Evolutionary conservation across 768 basidiomycete genomes (phyloP), one percentile per base, ranked within the genome.

Genomic region (Artomyces pyxidatus): DNA sequence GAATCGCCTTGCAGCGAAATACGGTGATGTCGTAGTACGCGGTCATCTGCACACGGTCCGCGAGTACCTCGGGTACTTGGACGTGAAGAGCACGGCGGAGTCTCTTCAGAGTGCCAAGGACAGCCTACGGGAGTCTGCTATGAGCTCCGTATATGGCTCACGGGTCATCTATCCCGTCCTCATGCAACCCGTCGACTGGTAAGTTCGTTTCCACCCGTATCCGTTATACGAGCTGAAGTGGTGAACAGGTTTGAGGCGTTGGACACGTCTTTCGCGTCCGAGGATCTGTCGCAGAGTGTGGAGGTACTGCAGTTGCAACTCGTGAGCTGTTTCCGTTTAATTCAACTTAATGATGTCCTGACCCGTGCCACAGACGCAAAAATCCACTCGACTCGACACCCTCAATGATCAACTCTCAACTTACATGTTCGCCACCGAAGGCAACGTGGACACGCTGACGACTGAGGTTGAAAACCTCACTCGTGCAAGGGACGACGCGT

Each of bases 1-100:
- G 27, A 49, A 56, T 2, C 63, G 62, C 41, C 51, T 64, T 6
- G 58, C 63, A 0, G 39, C 63, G 10, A 64, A 64, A 42, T 58
- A 64, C 47, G 45, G 55, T 16, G 63, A 64, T 22, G 60, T 61
- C 3, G 63, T 64, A 21, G 60, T 64, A n/a, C 63, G 61, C 43
- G 63, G 63, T 5, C 62, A 57, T 48, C 58, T 58, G 10, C 63
- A 64, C 44, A 53, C 48, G 21, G 55, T 64, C 37, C 57, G 61
- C 11, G 54, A 59, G 46, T 64, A 62, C 45, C 48, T 64, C 35
- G 60, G 63, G 10, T 64, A 61, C 61, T 43, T 37, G 4, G 50
- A 16, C 9, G 11, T 42, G 16, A 27, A 21, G 25, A 26, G 25
- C 26, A 23, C 41, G 16, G n/a, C 42, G 2, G 35, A 29, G n/a